Base-by-base conservation (phyloP, 768 basidiomycete genomes). In the Lepiota venenata region DNA sequence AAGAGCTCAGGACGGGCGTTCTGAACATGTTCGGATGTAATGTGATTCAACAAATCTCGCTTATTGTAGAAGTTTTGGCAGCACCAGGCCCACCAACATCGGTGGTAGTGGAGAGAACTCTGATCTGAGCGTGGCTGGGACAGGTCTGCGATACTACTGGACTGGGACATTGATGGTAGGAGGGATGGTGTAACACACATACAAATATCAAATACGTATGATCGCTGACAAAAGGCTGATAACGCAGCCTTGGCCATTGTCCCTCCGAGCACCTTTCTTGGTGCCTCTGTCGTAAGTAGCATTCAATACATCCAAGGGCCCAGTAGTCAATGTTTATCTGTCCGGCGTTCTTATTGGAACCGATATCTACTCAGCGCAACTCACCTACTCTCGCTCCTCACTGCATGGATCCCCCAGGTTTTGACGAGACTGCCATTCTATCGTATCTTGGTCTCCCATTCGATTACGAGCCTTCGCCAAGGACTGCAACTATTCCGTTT, bases 391-490 rank as follows among this genome's bases (percentile, higher is more conserved):
- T n/a, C n/a, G n/a, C 18, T 44, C 7, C 42, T 42, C 22, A 32
- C 21, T 36, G 25, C 5, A 58, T 63, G 61, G 49, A 61, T 22
- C 32, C 36, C 21, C 53, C 56, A 36, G 46, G 56, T 14, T 74
- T 76, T 62, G 63, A 75, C 60, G 69, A 69, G 56, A 64, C 55
- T 35, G 59, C 67, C 4, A 64, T 71, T 7, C 65, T 78, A 14
- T 61, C 63, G 5, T 82, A 80, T 63, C 73, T 93, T 10, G 82
- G 78, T 7, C 76, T 92, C 21, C 76, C 84, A 16, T 57, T 62
- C 0, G 76, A 81, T 59, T 84, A 87, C 62, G 63, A 68, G 25
- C 90, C 88, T 0, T 80, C 79, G 16, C 91, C 90, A 11, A 65
- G 69, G 22, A 60, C 63, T 4, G 74, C 78, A 9, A 83, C 91